A percentile compares a stretch with the other conserved stretches of the same genome.
Evolutionary conservation across 352 stramenopile species (phyloP).

Genomic region (Chrysophaeum taylorii): DNA sequence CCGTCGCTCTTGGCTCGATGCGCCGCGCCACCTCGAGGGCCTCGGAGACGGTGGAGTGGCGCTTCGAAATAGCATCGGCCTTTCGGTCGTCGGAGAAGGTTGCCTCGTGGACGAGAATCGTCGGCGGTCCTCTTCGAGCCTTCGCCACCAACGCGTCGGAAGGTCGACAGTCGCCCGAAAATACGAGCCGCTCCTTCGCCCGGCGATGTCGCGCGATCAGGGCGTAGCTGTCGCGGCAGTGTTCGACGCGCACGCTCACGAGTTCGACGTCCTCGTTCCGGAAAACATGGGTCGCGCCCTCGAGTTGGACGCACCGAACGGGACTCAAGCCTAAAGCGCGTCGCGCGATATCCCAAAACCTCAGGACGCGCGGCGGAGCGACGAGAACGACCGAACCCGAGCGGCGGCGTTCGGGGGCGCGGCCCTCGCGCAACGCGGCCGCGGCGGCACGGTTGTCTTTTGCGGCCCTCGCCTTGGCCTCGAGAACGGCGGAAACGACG

Average conservation of each 20-base stretch:
- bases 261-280: not conserved
- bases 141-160: not conserved
- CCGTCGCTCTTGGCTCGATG: not conserved
- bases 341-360: too few relatives aligned
- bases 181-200: not conserved
- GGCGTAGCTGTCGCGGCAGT: constrained; percentile 21
- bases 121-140: not conserved
- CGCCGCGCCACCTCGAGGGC: constrained; percentile 11
- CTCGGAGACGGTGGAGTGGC: constrained; percentile 19
- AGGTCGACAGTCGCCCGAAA: constrained; percentile 20
- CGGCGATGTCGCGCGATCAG: not conserved
- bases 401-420: not conserved
- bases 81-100: constrained; percentile 15
- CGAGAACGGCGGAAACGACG: not conserved
- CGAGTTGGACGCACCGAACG: not conserved
- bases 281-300: not conserved
- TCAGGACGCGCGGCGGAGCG: constrained; percentile 13
- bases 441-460: not conserved
- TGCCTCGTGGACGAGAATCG: constrained; percentile 21
- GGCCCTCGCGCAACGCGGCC: not conserved
- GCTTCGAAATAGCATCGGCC: constrained; percentile 16
- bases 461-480: not conserved
- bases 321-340: not conserved
- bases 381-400: not conserved
- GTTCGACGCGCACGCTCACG: constrained; percentile 3